phyloP scores from a whole-genome alignment of 805 yeast species.

The Starmerella bombi region DNA sequence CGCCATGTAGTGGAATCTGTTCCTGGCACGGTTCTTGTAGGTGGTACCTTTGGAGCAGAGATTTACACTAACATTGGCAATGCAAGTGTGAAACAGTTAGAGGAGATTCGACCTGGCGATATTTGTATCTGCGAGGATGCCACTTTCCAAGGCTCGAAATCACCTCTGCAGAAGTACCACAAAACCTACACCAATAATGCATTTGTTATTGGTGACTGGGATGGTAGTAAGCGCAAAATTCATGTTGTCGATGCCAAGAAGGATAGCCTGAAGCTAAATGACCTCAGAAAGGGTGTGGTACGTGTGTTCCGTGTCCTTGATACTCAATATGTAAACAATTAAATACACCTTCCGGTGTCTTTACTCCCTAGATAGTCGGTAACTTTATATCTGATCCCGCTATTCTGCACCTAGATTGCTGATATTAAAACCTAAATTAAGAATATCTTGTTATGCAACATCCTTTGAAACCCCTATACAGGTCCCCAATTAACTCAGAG shows the following conservation, averaged over 20 bases:
- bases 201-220: constrained; percentile 57
- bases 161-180: constrained; percentile 43
- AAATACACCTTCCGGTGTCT: neutral
- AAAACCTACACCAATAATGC: constrained; percentile 46
- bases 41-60: constrained; percentile 42
- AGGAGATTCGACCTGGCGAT: constrained; percentile 72
- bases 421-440: no score
- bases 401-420: no score
- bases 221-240: constrained; percentile 43
- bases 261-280: constrained; percentile 53
- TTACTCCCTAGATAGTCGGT: no score
- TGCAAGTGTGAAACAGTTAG: constrained; percentile 39
- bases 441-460: no score
- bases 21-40: neutral
- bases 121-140: constrained; percentile 64
- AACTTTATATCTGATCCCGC: no score
- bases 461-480: no score
- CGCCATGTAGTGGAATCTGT: constrained; percentile 1
- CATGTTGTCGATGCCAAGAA: constrained; percentile 33
- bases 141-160: constrained; percentile 51
- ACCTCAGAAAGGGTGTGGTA: constrained; percentile 65
- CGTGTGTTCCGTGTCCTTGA: constrained; percentile 71
- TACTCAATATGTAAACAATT: neutral
- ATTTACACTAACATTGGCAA: constrained; percentile 45
- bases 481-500: no score